Evolutionary conservation across 768 basidiomycete species (phyloP).

Genomic region (Boletus vermiculosoides): DNA sequence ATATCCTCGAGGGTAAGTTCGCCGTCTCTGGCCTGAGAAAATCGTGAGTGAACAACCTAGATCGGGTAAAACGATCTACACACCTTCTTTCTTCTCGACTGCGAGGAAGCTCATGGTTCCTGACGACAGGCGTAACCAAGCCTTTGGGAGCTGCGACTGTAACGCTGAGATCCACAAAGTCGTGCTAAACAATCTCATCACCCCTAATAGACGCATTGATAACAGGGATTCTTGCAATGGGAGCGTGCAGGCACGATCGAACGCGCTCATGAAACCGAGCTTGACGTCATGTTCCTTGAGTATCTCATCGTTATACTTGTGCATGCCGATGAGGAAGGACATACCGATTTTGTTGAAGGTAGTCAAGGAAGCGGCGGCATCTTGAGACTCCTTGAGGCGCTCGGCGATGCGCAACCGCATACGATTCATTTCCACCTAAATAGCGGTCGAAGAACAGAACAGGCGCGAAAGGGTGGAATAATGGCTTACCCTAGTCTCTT

Average conservation of each 20-base stretch:
- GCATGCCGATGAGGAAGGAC: slow-evolving; percentile 92
- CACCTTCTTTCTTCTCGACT: slow-evolving; percentile 91
- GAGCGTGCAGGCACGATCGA: slow-evolving; percentile 81
- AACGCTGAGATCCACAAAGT: slow-evolving; percentile 91
- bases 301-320: slow-evolving; percentile 90
- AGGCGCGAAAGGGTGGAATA: not conserved
- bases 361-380: slow-evolving; percentile 92
- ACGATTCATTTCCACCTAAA: slow-evolving; percentile 94
- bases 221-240: slow-evolving; percentile 89
- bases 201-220: slow-evolving; percentile 96
- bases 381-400: slow-evolving; percentile 96
- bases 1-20: slow-evolving; percentile 98
- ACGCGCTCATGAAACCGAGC: slow-evolving; percentile 97
- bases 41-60: slow-evolving; percentile 5
- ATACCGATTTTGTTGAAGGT: slow-evolving; percentile 99
- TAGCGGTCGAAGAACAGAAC: not conserved
- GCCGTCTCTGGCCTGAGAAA: slow-evolving; percentile 72
- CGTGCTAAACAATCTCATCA: slow-evolving; percentile 89
- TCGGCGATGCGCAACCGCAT: slow-evolving; percentile 98
- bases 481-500: slow-evolving; percentile 76
- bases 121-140: slow-evolving; percentile 91
- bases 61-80: slow-evolving; percentile 9
- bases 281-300: slow-evolving; percentile 93
- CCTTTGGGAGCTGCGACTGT: slow-evolving; percentile 98
- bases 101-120: slow-evolving; percentile 84